Conservation (phyloP, 2,329 filamentous ascomycete genomes). For the Onygenales sp. region DNA sequence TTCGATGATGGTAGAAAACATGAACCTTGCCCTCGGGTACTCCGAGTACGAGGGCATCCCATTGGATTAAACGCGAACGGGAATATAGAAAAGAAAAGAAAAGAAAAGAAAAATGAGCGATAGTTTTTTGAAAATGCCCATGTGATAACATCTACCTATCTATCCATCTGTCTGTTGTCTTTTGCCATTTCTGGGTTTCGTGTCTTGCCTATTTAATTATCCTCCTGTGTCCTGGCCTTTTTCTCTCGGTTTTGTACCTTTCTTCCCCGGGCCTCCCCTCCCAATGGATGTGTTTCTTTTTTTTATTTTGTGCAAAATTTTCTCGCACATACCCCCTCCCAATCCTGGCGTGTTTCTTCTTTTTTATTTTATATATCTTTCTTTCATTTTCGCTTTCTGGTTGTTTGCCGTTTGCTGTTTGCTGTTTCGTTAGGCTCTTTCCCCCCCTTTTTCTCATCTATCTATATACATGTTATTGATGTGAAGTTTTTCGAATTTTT, state of each 20-base stretch:
- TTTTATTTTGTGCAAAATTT: background rate
- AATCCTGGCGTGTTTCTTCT: background rate
- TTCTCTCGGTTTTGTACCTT: background rate
- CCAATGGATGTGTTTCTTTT: background rate
- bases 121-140: background rate
- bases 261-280: background rate
- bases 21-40: conserved; percentile 86
- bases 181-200: background rate
- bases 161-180: background rate
- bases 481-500: background rate
- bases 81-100: background rate
- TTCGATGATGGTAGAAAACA: conserved; percentile 55
- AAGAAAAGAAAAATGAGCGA: background rate
- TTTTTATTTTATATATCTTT: background rate
- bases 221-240: background rate
- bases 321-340: conserved; percentile 2
- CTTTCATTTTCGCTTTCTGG: background rate
- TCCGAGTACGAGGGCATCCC: conserved; percentile 84
- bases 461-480: background rate
- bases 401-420: background rate
- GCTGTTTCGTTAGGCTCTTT: background rate
- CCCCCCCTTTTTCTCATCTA: too few relatives aligned
- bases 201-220: background rate
- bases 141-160: background rate
- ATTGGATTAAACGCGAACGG: conserved; percentile 30